A percentile compares a stretch with the other conserved stretches of the same genome.
Conservation (phyloP, 2,329 filamentous ascomycete species). For the Nemania sp. region DNA sequence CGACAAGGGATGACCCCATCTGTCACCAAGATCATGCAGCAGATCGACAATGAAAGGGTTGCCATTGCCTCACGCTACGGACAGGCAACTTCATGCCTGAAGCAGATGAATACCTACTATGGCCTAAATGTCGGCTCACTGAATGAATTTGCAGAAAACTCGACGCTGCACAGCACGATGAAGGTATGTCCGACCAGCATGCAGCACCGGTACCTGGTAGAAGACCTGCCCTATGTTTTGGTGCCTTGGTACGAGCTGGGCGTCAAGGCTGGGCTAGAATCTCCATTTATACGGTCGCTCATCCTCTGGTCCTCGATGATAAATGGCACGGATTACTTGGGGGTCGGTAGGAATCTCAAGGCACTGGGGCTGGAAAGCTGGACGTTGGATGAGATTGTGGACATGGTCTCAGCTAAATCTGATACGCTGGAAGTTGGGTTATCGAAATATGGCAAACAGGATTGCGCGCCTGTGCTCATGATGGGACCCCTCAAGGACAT, state of each 20-base stretch:
- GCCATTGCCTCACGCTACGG: slow-evolving; percentile 17
- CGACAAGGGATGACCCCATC: slow-evolving; percentile 25
- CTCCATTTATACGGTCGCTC: slow-evolving; percentile 23
- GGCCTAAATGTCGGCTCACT: slow-evolving; percentile 10
- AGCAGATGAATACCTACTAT: slow-evolving; percentile 25
- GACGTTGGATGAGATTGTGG: slow-evolving; percentile 15
- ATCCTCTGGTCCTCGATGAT: slow-evolving; percentile 25
- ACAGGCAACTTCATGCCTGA: slow-evolving; percentile 12
- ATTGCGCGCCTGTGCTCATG: background rate
- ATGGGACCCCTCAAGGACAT: too few species aligned
- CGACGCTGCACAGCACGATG: slow-evolving; percentile 23
- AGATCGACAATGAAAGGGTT: slow-evolving; percentile 23
- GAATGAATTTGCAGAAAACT: slow-evolving; percentile 19
- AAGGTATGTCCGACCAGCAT: slow-evolving; percentile 25
- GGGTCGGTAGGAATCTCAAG: slow-evolving; percentile 16
- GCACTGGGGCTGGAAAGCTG: slow-evolving; percentile 14
- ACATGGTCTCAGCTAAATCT: slow-evolving; percentile 12
- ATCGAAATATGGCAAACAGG: slow-evolving; percentile 2
- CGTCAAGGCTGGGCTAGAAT: slow-evolving; percentile 20
- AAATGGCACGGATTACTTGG: slow-evolving; percentile 20
- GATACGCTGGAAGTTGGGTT: slow-evolving; percentile 7
- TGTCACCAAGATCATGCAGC: slow-evolving; percentile 25
- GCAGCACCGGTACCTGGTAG: slow-evolving; percentile 21
- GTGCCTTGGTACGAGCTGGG: slow-evolving; percentile 29
- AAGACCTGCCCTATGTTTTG: slow-evolving; percentile 26